Percentiles rank a stretch among this genome's conserved stretches.
Evolutionary conservation across 352 stramenopile species (phyloP).

Genomic region (Globisporangium abappressorium): DNA sequence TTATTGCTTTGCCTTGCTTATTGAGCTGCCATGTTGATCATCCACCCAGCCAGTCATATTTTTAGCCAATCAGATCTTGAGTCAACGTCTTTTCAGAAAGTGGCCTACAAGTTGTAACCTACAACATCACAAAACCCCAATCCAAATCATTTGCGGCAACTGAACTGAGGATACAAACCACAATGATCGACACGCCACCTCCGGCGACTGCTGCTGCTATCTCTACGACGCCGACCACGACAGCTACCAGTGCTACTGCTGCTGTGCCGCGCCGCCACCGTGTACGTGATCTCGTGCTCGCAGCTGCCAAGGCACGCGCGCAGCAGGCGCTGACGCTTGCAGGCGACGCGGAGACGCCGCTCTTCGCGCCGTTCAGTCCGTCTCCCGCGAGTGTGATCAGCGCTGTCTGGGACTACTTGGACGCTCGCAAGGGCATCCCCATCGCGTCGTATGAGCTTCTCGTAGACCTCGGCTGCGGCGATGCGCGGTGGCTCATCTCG

Average conservation of each 20-base stretch:
- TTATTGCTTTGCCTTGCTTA: background rate
- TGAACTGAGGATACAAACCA: background rate
- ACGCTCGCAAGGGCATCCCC: background rate
- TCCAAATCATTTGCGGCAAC: background rate
- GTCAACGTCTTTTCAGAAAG: background rate
- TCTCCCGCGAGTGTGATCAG: constrained; percentile 54
- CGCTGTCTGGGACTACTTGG: constrained; percentile 60
- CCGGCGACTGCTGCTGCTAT: background rate
- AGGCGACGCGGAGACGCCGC: constrained; percentile 14
- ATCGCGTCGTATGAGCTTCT: constrained; percentile 49
- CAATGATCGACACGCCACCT: background rate
- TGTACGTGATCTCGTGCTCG: constrained; percentile 61
- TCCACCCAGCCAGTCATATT: constrained; percentile 17
- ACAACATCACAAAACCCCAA: background rate
- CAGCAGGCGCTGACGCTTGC: constrained; percentile 44
- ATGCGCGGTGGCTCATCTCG: constrained; percentile 75
- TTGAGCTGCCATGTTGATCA: background rate
- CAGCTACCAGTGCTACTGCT: background rate
- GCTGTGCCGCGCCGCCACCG: constrained; percentile 17
- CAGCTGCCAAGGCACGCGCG: constrained; percentile 49
- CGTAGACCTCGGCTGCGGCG: constrained; percentile 79
- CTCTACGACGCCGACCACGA: too few relatives aligned
- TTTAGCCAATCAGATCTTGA: constrained; percentile 23
- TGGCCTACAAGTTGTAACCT: background rate
- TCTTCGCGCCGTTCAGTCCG: constrained; percentile 79